Evolutionary conservation across 306 rosid species (phyloP), one percentile per base, ranked within the genome.

Genomic region (Fragaria nilgerrensis): DNA sequence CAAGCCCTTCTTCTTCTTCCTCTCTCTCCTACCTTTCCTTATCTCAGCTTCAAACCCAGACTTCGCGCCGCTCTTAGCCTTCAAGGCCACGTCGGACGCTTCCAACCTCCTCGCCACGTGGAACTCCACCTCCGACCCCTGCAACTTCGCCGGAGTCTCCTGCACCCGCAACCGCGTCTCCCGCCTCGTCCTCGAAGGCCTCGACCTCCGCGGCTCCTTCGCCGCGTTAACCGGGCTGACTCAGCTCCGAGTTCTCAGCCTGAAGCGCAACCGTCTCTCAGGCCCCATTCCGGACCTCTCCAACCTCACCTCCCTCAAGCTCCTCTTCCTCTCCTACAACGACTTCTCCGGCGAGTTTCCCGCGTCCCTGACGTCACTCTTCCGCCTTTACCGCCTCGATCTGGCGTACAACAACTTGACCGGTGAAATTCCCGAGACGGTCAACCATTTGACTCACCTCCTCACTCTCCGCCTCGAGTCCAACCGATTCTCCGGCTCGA

Each of bases 341-440:
- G 49, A 76, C 0, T 84, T 94, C 73, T 87, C 94, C 83, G 97
- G 96, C 17, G 73, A 69, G 15, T 79, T 94, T 9, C 97, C 97
- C 15, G 45, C 56, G 19, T 41, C 90, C 0, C 63, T 82, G 0
- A 55, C 86, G 11, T 82, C 93, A 1, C 91, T 94, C 6, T 71
- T 80, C 78, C 89, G 89, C 1, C 80, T 93, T 12, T 92, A 85
- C 87, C 98, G 97, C 11, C 90, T 94, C 76, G 98, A 94, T 83
- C 90, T 94, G 56, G 89, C 98, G 0, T 52, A 79, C 80, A 94
- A 94, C 78, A 85, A 80, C 73, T 55, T 92, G 2, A 85, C 94
- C 75, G 96, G 98, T 8, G 52, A 80, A 43, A 68, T 94, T 71
- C 94, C 98, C 1, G 75, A 52, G 12, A 39, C 83, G 11, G 80